Conservation (phyloP, 306 rosid species). For the Prunus mira region DNA sequence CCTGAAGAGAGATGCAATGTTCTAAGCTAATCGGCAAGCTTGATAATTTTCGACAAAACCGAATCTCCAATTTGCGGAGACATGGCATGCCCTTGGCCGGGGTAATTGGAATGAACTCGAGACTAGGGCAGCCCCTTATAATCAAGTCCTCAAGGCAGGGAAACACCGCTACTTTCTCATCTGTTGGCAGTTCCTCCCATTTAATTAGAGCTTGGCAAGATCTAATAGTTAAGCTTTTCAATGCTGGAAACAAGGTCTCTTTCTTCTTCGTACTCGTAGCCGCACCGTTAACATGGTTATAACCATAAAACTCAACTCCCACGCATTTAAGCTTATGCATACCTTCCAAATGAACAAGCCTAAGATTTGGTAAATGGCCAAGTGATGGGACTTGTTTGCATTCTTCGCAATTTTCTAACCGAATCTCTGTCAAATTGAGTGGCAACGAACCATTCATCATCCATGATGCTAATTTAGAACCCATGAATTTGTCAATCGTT, state of each 20-base stretch:
- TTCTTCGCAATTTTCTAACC: fast-evolving
- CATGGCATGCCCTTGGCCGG: neutral
- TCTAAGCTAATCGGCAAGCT: neutral
- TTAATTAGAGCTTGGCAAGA: no score
- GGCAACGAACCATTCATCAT: neutral
- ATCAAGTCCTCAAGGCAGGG: neutral
- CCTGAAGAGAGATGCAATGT: no score
- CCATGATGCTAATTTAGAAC: neutral
- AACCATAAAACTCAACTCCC: neutral
- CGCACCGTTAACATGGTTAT: neutral
- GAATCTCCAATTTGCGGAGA: neutral
- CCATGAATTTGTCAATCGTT: neutral
- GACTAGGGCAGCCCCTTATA: neutral
- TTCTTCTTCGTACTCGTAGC: no score
- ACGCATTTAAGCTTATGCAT: neutral
- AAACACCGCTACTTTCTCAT: no score
- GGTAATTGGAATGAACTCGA: neutral
- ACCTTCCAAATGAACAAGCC: neutral
- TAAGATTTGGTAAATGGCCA: neutral
- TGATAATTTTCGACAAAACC: neutral
- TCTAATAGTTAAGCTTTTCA: no score
- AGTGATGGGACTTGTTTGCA: neutral
- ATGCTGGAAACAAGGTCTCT: no score
- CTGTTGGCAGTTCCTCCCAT: no score
- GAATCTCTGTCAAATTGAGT: neutral